phyloP scores from a whole-genome alignment of 2,329 filamentous ascomycete genomes.

The Penicillium sumatraense region DNA sequence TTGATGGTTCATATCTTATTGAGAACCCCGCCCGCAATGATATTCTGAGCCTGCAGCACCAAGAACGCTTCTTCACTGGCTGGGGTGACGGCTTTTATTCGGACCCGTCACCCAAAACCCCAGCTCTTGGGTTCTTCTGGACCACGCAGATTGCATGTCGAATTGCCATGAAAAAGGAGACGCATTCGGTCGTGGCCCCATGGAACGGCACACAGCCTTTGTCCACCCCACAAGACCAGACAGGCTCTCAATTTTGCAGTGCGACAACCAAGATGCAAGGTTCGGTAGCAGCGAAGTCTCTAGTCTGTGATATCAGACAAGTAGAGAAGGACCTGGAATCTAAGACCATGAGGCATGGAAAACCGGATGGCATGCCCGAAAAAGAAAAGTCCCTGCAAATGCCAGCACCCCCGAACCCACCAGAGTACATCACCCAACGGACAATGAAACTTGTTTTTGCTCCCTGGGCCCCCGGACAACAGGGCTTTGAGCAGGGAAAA shows the following conservation, averaged over 20 bases:
- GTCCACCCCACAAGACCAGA: slow-evolving; percentile 12
- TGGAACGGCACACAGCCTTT: slow-evolving; percentile 6
- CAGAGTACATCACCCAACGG: slow-evolving; percentile 57
- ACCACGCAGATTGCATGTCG: slow-evolving; percentile 84
- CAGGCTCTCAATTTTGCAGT: neutral
- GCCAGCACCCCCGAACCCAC: neutral
- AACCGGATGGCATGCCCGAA: slow-evolving; percentile 18
- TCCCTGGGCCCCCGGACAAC: slow-evolving; percentile 67
- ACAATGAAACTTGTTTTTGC: slow-evolving; percentile 92
- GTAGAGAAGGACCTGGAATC: neutral
- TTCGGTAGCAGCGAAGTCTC: neutral
- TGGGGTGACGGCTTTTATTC: slow-evolving; percentile 73
- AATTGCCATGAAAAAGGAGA: slow-evolving; percentile 75
- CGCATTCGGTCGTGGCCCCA: slow-evolving; percentile 40
- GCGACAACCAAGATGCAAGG: neutral
- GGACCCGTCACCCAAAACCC: slow-evolving; percentile 66
- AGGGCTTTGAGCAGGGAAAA: slow-evolving; percentile 53
- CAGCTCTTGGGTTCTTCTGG: slow-evolving; percentile 87
- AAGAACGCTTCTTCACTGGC: slow-evolving; percentile 93
- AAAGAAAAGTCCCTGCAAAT: neutral
- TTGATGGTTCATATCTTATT: slow-evolving; percentile 44
- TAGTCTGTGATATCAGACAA: slow-evolving; percentile 5
- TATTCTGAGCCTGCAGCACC: slow-evolving; percentile 78
- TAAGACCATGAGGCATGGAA: slow-evolving; percentile 20
- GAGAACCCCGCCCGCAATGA: slow-evolving; percentile 46